Conservation (phyloP, 2,329 filamentous ascomycete species). For the Xylaria sp. region DNA sequence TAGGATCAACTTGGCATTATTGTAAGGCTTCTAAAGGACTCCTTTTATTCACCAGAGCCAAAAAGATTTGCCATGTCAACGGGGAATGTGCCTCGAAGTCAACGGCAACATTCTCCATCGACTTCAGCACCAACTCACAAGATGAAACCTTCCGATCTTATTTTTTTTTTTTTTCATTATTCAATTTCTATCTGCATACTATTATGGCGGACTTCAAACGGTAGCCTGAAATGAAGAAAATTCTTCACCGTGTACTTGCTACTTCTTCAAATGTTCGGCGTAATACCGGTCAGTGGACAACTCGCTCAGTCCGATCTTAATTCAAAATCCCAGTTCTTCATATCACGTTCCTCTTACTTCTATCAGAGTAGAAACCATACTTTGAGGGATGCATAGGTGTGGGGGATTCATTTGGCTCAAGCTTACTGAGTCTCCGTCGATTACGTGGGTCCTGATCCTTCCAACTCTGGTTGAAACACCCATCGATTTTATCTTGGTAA, state of each 20-base stretch:
- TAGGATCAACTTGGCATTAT: too few species aligned
- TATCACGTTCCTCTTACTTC: not conserved
- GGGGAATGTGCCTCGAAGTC: not conserved
- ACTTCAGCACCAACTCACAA: too few species aligned
- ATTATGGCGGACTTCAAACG: too few species aligned
- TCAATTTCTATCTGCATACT: not conserved
- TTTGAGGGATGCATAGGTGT: not conserved
- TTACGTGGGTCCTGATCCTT: not conserved
- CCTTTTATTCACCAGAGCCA: too few species aligned
- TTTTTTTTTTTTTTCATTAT: not conserved
- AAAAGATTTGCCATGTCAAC: too few species aligned
- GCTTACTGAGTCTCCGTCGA: not conserved
- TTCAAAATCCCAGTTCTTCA: not conserved
- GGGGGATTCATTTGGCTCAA: not conserved
- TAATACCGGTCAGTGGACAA: not conserved
- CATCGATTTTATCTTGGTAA: constrained; percentile 12
- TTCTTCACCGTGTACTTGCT: not conserved
- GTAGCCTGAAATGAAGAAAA: not conserved
- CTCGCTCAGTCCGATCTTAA: not conserved
- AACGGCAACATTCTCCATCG: not conserved
- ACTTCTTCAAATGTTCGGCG: not conserved
- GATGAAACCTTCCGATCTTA: too few species aligned
- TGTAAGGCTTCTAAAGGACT: too few species aligned
- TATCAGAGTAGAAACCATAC: not conserved
- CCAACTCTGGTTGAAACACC: constrained; percentile 6